Evolutionary conservation across 139 green algal genomes (phyloP).

Genomic region (Asterochloris erici): DNA sequence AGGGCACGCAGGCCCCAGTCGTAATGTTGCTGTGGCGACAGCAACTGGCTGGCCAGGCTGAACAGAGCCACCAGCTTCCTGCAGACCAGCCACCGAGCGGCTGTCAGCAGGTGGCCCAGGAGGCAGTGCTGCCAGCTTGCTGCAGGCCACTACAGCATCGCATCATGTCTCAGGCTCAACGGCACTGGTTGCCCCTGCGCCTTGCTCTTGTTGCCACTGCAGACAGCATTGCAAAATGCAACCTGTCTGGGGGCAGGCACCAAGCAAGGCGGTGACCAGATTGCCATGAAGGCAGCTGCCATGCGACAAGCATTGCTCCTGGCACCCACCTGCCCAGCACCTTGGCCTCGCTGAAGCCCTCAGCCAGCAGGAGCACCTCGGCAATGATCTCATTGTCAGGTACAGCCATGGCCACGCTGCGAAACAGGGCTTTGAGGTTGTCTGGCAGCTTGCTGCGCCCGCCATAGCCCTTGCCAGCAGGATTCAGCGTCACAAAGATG

Average conservation of each 20-base stretch:
- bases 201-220: too few relatives aligned
- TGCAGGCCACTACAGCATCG: background rate
- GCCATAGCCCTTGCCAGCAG: conserved; percentile 80
- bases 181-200: too few relatives aligned
- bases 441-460: conserved; percentile 80
- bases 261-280: too few relatives aligned
- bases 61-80: conserved; percentile 91
- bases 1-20: conserved; percentile 87
- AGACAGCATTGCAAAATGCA: background rate
- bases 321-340: conserved; percentile 33
- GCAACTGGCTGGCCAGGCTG: conserved; percentile 82
- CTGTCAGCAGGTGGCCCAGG: too few relatives aligned
- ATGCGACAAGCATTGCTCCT: too few relatives aligned
- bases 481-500: conserved; percentile 90
- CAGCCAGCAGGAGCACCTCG: conserved; percentile 80
- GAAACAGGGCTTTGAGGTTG: conserved; percentile 85
- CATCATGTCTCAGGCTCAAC: too few relatives aligned
- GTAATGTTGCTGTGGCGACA: conserved; percentile 77
- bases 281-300: too few relatives aligned
- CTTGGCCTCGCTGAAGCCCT: conserved; percentile 55
- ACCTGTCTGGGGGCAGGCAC: too few relatives aligned
- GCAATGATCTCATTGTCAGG: conserved; percentile 77
- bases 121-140: background rate
- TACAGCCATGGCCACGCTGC: conserved; percentile 84
- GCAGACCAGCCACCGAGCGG: conserved; percentile 22